Conservation (phyloP, 1,284 basidiomycete species). For the Marasmius tenuissimus region DNA sequence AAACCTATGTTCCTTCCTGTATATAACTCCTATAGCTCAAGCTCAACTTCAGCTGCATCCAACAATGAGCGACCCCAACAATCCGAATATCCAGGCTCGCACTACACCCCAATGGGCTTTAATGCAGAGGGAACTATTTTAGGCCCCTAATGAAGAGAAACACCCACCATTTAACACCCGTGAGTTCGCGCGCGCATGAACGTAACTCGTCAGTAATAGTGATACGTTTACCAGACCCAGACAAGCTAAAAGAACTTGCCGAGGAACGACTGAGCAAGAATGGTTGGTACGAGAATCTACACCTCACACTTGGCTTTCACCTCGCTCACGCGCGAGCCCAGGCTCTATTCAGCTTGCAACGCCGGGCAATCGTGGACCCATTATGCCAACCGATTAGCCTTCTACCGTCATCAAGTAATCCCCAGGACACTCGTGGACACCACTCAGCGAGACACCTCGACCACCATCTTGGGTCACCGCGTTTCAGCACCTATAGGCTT, state of each 20-base stretch:
- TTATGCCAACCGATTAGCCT: slow-evolving; percentile 44
- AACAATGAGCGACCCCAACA: not conserved
- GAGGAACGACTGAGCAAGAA: too few species aligned
- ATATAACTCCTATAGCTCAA: too few species aligned
- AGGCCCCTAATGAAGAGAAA: not conserved
- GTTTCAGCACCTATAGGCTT: slow-evolving; percentile 56
- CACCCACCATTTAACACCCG: not conserved
- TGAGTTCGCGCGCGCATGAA: not conserved
- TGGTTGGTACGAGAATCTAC: too few species aligned
- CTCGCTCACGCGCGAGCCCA: not conserved
- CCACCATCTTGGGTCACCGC: slow-evolving; percentile 52
- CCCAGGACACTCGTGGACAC: slow-evolving; percentile 63
- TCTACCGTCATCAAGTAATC: slow-evolving; percentile 52
- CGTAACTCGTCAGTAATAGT: not conserved
- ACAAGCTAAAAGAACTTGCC: not conserved
- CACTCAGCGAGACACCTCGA: slow-evolving; percentile 51
- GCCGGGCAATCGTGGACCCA: slow-evolving; percentile 57
- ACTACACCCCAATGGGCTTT: not conserved
- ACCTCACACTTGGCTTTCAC: not conserved
- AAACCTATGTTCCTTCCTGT: too few species aligned
- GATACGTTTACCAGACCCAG: not conserved
- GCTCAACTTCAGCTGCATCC: too few species aligned
- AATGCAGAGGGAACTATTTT: not conserved
- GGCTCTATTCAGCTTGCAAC: slow-evolving; percentile 51
- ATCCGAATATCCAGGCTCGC: not conserved